phyloP scores from a whole-genome alignment of 257 asterid genomes.

The Nicotiana benthamiana region DNA sequence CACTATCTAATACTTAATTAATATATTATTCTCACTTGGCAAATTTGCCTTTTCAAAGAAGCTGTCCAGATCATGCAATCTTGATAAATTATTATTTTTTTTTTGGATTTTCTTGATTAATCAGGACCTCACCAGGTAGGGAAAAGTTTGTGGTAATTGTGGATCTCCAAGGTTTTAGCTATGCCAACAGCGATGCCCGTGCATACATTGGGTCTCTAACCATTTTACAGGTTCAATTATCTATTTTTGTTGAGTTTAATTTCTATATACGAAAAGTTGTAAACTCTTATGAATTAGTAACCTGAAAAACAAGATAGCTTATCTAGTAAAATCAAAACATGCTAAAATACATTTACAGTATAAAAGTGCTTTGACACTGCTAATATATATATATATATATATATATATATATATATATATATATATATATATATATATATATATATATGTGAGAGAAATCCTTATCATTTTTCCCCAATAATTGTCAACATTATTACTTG shows the following conservation, averaged over 20 bases:
- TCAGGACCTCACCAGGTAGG: constrained; percentile 47
- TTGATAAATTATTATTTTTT: too few species aligned
- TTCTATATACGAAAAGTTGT: too few species aligned
- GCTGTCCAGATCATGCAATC: not conserved
- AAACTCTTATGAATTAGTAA: not conserved
- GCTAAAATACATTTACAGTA: too few species aligned
- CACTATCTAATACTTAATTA: not conserved
- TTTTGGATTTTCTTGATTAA: too few species aligned
- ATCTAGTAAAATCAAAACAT: not conserved
- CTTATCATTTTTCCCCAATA: too few species aligned
- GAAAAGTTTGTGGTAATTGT: constrained; percentile 70
- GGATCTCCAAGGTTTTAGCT: constrained; percentile 69
- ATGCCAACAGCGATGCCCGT: constrained; percentile 54
- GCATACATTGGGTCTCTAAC: constrained; percentile 49
- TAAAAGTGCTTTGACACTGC: not conserved
- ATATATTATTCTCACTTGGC: not conserved
- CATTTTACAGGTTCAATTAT: constrained; percentile 17
- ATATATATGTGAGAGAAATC: too few species aligned
- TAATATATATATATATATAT: not conserved
- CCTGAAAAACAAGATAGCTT: not conserved
- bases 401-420: too few species aligned
- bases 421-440: too few species aligned
- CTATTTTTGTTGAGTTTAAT: not conserved
- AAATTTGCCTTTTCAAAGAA: not conserved
- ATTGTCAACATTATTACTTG: too few species aligned